Conservation (phyloP, 768 basidiomycete species). For the Mrakia blollopis region DNA sequence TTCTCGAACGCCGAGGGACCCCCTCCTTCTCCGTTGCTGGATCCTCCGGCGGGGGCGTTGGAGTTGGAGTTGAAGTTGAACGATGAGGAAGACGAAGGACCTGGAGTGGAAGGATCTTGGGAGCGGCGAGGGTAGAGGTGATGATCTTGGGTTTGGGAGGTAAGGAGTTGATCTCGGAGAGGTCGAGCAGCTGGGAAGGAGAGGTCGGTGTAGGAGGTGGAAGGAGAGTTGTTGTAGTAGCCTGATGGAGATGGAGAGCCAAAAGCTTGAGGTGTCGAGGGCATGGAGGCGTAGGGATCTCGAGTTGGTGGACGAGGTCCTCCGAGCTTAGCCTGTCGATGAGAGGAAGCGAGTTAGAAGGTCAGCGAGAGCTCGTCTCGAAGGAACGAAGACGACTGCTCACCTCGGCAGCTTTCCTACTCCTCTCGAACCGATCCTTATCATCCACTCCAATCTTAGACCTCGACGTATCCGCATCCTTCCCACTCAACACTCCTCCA, state of each 20-base stretch:
- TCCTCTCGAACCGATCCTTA: conserved; percentile 66
- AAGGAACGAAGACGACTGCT: not conserved
- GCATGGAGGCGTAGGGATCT: not conserved
- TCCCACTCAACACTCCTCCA: conserved; percentile 67
- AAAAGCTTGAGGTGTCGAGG: not conserved
- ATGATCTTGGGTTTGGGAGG: conserved; percentile 29
- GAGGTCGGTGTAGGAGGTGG: not conserved
- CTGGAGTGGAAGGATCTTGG: not conserved
- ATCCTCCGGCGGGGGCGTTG: too few relatives aligned
- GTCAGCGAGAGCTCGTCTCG: not conserved
- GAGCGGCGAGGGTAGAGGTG: conserved; percentile 49
- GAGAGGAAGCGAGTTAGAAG: too few relatives aligned
- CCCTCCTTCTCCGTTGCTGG: not conserved
- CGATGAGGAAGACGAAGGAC: not conserved
- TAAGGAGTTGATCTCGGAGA: conserved; percentile 30
- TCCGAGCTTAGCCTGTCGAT: not conserved
- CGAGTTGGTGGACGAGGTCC: not conserved
- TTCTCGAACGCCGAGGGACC: conserved; percentile 38
- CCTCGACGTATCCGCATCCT: conserved; percentile 67
- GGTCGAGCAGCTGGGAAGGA: conserved; percentile 24
- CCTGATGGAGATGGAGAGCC: conserved; percentile 14
- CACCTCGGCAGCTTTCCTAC: conserved; percentile 70
- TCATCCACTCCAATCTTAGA: conserved; percentile 61
- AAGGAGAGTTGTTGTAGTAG: not conserved
- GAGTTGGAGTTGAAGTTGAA: too few relatives aligned